Percentiles rank a stretch among this genome's conserved stretches.
These are phyloP conservation scores for Erodium trifolium DNA, from an alignment of 441 rosid genomes.

Conservation along the genomic window DNA sequence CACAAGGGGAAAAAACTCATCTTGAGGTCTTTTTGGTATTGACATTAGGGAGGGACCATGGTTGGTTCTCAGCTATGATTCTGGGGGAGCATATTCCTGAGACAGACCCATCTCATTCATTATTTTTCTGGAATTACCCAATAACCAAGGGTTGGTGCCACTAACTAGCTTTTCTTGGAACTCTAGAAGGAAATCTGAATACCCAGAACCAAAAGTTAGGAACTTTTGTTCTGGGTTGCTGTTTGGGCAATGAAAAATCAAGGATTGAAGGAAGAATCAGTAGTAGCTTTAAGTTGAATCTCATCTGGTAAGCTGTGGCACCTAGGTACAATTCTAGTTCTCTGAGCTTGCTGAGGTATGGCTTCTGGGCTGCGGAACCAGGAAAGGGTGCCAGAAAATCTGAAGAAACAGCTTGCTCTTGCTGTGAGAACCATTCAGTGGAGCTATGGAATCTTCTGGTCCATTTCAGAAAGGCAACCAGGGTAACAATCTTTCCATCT, in stretches of 20 bases:
- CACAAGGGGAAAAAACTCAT: background rate
- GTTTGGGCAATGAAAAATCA: conserved; percentile 11
- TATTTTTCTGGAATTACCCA: conserved; percentile 12
- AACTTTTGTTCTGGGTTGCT: conserved; percentile 2
- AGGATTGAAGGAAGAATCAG: background rate
- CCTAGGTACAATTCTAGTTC: background rate
- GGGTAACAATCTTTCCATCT: conserved; percentile 34
- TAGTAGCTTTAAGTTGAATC: too few relatives aligned
- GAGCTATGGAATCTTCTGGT: conserved; percentile 89
- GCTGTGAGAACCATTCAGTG: conserved; percentile 72
- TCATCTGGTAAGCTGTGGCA: too few relatives aligned
- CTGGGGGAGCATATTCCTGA: conserved; percentile 3
- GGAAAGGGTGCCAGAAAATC: conserved; percentile 35
- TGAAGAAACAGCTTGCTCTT: conserved; percentile 63
- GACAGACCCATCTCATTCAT: conserved; percentile 9
- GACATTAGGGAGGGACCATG: background rate
- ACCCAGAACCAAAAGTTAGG: conserved; percentile 10
- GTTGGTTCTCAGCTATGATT: background rate
- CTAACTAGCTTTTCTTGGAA: conserved; percentile 10
- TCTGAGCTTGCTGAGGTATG: conserved; percentile 12
- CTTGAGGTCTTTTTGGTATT: background rate
- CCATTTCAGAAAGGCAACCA: conserved; percentile 50
- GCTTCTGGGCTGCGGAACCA: conserved; percentile 27
- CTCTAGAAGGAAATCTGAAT: conserved; percentile 11
- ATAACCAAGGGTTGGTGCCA: conserved; percentile 7